Base-by-base conservation (phyloP, 2,329 filamentous ascomycete genomes). In the Trichophyton verrucosum region DNA sequence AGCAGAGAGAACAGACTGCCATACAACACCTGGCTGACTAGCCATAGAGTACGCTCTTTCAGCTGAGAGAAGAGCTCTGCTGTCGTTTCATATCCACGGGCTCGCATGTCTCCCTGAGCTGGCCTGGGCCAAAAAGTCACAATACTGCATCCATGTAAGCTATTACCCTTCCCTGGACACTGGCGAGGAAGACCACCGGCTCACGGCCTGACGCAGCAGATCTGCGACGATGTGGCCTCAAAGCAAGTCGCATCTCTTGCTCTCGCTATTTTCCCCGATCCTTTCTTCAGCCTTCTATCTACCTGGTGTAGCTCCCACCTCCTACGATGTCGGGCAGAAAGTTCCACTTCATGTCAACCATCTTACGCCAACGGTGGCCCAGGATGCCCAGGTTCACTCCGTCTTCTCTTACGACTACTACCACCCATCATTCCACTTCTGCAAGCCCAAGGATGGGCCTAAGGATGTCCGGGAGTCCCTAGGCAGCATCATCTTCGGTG, bases 351-450 rank as follows among this genome's bases (percentile, higher is more conserved):
- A 89, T 70, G 94, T 99, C 74, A 99, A 99, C 77, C 86, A 86
- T 71, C 86, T 99, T 68, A 94, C 89, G 47, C 92, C 94, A 3
- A 85, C 91, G 53, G 85, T 90, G 53, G 87, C 88, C 47, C 81
- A 83, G 65, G 90, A 96, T 74, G 83, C 87, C 27, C 86, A 90
- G 67, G 80, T 97, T 46, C 89, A 91, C 72, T 95, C 91, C n/a
- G 87, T 96, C 60, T 86, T 97, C 69, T 89, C 92, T 3, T 99
- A 89, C 80, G 92, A 97, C 76, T 97, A 99, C 79, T 99, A 99
- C 73, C 85, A 94, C 68, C 83, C 86, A 4, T 82, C 82, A 2
- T 95, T 99, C 75, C 85, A 88, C 70, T 96, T 96, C 78, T 99
- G 94, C 75, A 77, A 82, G 67, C 94, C 92, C 1, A 77, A 87